Conservation (phyloP, 2,329 filamentous ascomycete genomes). For the Cordyceps fumosorosea region DNA sequence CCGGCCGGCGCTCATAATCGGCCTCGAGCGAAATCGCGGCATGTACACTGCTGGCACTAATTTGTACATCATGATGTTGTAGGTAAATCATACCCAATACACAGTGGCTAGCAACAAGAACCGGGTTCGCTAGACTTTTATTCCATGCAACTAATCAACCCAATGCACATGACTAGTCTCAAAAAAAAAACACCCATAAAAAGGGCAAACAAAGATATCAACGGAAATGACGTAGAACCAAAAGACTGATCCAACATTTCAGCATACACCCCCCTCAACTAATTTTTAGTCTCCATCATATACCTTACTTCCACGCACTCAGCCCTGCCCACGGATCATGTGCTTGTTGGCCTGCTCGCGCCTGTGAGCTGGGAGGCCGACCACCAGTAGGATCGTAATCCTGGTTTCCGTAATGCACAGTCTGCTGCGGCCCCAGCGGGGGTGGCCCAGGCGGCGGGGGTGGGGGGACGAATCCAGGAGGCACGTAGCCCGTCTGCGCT, state of each 20-base stretch:
- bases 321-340: constrained; percentile 48
- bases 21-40: not conserved
- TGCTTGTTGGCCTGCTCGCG: constrained; percentile 30
- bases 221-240: not conserved
- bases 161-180: constrained; percentile 1
- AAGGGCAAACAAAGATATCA: not conserved
- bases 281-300: not conserved
- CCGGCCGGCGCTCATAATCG: not conserved
- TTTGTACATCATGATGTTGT: not conserved
- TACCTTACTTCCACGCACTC: constrained; percentile 42
- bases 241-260: not conserved
- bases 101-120: too few relatives aligned
- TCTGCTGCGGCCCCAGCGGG: constrained; percentile 56
- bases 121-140: not conserved
- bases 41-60: not conserved
- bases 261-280: not conserved
- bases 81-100: not conserved
- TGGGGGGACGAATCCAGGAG: constrained; percentile 54
- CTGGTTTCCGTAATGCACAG: constrained; percentile 45
- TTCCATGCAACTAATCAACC: constrained; percentile 1
- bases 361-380: constrained; percentile 25
- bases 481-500: constrained; percentile 37
- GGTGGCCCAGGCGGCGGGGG: constrained; percentile 58
- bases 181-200: not conserved
- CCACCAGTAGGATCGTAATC: constrained; percentile 22